Percentiles rank a stretch among this genome's conserved stretches.
phyloP scores from a whole-genome alignment of 352 stramenopile genomes.

The Phytophthora uliginosa region DNA sequence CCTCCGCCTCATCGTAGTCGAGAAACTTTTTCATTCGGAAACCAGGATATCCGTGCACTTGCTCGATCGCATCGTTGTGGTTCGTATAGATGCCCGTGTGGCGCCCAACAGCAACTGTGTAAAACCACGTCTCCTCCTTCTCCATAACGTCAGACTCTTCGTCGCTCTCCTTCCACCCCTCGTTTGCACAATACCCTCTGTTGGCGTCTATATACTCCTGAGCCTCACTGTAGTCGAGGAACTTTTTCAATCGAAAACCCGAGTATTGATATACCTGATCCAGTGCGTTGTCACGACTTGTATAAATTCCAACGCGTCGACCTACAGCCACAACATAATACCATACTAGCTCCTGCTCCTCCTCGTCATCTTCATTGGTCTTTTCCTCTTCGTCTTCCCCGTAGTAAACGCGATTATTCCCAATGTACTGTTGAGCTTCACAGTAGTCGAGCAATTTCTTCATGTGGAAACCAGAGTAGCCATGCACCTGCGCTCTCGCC shows the following conservation, averaged over 20 bases:
- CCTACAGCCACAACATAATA: slow-evolving; percentile 43
- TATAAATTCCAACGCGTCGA: slow-evolving; percentile 4
- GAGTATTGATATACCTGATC: slow-evolving; percentile 16
- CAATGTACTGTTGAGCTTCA: slow-evolving; percentile 38
- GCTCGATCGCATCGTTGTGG: slow-evolving; percentile 5
- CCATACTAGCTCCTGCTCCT: slow-evolving; percentile 34
- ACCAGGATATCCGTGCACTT: slow-evolving; percentile 61
- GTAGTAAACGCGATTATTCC: slow-evolving; percentile 4
- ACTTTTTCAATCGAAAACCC: slow-evolving; percentile 12
- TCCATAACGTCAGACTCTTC: not conserved
- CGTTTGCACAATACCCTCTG: not conserved
- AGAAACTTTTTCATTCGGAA: slow-evolving; percentile 73
- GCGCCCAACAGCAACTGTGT: slow-evolving; percentile 61
- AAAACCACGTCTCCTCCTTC: slow-evolving; percentile 24
- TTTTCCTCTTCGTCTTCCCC: slow-evolving; percentile 7
- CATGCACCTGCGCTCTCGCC: slow-evolving; percentile 54
- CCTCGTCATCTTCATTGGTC: slow-evolving; percentile 18
- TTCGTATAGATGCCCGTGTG: slow-evolving; percentile 51
- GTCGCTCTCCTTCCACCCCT: slow-evolving; percentile 1
- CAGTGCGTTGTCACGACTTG: not conserved
- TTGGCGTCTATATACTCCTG: not conserved
- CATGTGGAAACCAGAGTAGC: slow-evolving; percentile 55
- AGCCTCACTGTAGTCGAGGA: slow-evolving; percentile 4
- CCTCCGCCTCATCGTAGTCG: slow-evolving; percentile 42
- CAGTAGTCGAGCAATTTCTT: slow-evolving; percentile 68